Evolutionary conservation across 208 protist genomes (phyloP).

Genomic region (Borovskyia barvae): DNA sequence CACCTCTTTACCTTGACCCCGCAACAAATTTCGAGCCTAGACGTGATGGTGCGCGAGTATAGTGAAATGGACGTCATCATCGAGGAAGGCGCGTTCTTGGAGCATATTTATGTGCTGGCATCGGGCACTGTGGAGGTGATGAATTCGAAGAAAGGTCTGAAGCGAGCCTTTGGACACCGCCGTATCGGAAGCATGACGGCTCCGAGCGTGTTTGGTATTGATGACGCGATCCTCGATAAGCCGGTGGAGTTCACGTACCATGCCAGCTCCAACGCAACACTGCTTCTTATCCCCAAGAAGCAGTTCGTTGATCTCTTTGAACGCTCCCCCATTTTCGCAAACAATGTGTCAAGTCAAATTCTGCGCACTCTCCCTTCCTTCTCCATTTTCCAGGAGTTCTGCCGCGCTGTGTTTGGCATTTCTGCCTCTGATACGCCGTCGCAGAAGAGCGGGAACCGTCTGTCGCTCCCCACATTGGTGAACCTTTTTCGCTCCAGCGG

Average conservation of each 20-base stretch:
- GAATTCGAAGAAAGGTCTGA: slow-evolving; percentile 73
- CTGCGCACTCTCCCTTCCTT: slow-evolving; percentile 72
- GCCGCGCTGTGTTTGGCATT: slow-evolving; percentile 66
- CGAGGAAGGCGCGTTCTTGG: slow-evolving; percentile 56
- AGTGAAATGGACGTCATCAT: slow-evolving; percentile 81
- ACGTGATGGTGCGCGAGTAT: slow-evolving; percentile 82
- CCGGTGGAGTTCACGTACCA: slow-evolving; percentile 80
- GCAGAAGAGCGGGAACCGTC: slow-evolving; percentile 33
- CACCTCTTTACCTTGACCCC: slow-evolving; percentile 67
- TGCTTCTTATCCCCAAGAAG: slow-evolving; percentile 70
- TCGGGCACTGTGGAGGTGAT: slow-evolving; percentile 84
- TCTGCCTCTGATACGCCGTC: slow-evolving; percentile 27
- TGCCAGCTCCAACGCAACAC: slow-evolving; percentile 56
- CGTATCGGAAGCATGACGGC: slow-evolving; percentile 73
- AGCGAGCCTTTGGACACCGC: slow-evolving; percentile 67
- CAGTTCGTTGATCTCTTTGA: slow-evolving; percentile 61
- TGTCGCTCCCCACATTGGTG: slow-evolving; percentile 50
- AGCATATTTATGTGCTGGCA: slow-evolving; percentile 80
- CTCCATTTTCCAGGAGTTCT: slow-evolving; percentile 71
- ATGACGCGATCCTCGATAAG: slow-evolving; percentile 75
- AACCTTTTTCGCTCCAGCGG: slow-evolving; percentile 51
- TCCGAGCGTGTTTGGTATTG: slow-evolving; percentile 75
- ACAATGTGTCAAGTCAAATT: slow-evolving; percentile 69
- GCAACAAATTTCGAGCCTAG: slow-evolving; percentile 49
- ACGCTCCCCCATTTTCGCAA: slow-evolving; percentile 75